phyloP scores from a whole-genome alignment of 768 basidiomycete genomes.

The Naganishia vishniacii region DNA sequence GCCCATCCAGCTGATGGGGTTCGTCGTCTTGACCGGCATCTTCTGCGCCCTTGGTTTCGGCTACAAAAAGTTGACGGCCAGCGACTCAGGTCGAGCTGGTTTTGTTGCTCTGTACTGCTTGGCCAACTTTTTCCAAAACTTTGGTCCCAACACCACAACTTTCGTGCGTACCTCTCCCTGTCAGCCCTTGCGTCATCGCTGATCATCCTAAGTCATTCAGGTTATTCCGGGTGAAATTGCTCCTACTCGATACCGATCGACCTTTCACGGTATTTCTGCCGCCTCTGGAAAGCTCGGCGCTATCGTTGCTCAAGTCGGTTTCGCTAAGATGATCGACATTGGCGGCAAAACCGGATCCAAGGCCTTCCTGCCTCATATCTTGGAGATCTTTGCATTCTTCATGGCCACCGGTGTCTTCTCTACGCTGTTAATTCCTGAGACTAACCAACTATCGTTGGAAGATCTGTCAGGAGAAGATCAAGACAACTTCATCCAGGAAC shows the following conservation, averaged over 20 bases:
- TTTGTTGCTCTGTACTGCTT: constrained; percentile 48
- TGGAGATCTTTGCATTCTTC: constrained; percentile 48
- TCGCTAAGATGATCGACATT: constrained; percentile 46
- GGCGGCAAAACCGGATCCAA: constrained; percentile 37
- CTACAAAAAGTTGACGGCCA: constrained; percentile 44
- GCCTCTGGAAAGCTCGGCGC: constrained; percentile 51
- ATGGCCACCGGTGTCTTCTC: constrained; percentile 46
- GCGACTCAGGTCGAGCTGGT: constrained; percentile 39
- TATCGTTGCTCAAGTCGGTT: constrained; percentile 49
- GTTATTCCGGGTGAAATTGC: constrained; percentile 49
- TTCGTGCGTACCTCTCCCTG: constrained; percentile 16
- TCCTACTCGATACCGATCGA: constrained; percentile 50
- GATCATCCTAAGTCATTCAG: constrained; percentile 14
- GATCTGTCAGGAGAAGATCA: constrained; percentile 40
- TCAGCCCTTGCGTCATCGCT: neutral
- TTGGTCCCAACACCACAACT: constrained; percentile 47
- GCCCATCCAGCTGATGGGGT: constrained; percentile 50
- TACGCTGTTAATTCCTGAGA: constrained; percentile 48
- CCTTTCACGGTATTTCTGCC: constrained; percentile 49
- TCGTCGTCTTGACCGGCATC: constrained; percentile 40
- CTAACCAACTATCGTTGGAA: constrained; percentile 44
- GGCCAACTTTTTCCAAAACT: constrained; percentile 50
- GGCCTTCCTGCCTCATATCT: constrained; percentile 44
- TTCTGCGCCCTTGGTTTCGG: constrained; percentile 48
- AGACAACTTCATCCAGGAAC: constrained; percentile 27